A percentile compares a stretch with the other conserved stretches of the same genome.
phyloP scores from a whole-genome alignment of 345 rosid genomes.

The Populus nigra region DNA sequence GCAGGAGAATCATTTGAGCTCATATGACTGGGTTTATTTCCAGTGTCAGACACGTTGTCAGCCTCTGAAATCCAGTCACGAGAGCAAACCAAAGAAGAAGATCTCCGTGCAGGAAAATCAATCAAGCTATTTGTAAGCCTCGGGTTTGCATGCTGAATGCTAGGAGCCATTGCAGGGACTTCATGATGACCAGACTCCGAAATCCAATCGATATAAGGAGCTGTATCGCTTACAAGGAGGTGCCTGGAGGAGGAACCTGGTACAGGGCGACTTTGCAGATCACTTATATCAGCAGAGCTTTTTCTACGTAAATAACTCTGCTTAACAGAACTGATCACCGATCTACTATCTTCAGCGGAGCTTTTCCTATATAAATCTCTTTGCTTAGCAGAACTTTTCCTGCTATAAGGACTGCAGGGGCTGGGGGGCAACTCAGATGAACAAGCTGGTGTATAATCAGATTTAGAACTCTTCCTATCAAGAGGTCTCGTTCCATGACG shows the following conservation, averaged over 20 bases:
- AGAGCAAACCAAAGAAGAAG: background rate
- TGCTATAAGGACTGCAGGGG: conserved; percentile 22
- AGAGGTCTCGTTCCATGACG: conserved; percentile 39
- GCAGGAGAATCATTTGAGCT: conserved; percentile 18
- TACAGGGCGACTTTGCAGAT: conserved; percentile 24
- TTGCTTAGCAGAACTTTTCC: conserved; percentile 16
- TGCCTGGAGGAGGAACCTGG: conserved; percentile 46
- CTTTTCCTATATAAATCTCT: conserved; percentile 3
- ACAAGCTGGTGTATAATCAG: conserved; percentile 37
- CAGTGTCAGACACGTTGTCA: background rate
- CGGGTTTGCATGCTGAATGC: conserved; percentile 17
- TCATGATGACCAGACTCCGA: conserved; percentile 33
- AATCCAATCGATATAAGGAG: conserved; percentile 40
- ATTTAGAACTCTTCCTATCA: conserved; percentile 28
- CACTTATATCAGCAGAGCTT: conserved; percentile 62
- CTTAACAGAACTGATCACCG: background rate
- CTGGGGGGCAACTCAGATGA: conserved; percentile 41
- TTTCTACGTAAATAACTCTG: conserved; percentile 39
- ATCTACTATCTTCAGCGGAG: conserved; percentile 9
- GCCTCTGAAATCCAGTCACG: background rate
- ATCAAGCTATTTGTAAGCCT: conserved; percentile 1
- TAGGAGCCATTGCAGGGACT: conserved; percentile 37
- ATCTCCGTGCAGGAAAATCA: conserved; percentile 27
- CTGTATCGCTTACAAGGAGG: conserved; percentile 50
- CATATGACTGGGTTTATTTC: background rate